Conservation (phyloP, 306 rosid species). For the Prosopis cineraria region DNA sequence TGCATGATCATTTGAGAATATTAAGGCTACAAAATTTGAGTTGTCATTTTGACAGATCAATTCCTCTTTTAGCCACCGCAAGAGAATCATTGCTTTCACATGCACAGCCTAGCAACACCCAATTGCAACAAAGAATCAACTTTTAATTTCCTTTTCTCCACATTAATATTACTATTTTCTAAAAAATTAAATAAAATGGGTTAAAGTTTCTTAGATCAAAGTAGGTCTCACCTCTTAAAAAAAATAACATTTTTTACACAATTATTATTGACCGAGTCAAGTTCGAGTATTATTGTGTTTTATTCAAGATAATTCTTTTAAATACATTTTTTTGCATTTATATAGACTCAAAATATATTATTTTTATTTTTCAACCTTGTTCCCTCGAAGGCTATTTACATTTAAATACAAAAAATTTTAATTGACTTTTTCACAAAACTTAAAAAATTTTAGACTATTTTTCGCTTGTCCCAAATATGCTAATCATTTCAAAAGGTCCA, state of each 20-base stretch:
- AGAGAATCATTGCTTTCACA: neutral
- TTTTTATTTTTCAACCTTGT: too few species aligned
- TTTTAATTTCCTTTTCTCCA: neutral
- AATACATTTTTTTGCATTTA: too few species aligned
- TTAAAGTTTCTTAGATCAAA: too few species aligned
- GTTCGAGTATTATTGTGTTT: too few species aligned
- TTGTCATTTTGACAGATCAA: slow-evolving; percentile 9
- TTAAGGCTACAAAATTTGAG: neutral
- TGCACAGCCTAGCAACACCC: neutral
- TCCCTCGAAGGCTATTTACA: too few species aligned
- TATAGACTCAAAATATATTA: too few species aligned
- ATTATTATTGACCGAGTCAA: too few species aligned
- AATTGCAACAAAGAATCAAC: neutral
- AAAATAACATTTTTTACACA: too few species aligned
- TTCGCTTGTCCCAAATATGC: neutral
- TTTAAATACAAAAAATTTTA: too few species aligned
- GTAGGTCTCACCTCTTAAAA: neutral
- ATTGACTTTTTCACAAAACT: neutral
- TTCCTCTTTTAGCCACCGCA: neutral
- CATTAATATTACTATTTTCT: neutral
- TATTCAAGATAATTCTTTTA: too few species aligned
- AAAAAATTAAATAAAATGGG: neutral
- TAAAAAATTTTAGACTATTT: neutral
- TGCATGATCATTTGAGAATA: neutral
- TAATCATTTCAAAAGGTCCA: too few species aligned